A percentile compares a stretch with the other conserved stretches of the same genome.
These are phyloP conservation scores for Phytophthora hibernalis DNA, from an alignment of 352 stramenopile genomes.

Conservation along the genomic window DNA sequence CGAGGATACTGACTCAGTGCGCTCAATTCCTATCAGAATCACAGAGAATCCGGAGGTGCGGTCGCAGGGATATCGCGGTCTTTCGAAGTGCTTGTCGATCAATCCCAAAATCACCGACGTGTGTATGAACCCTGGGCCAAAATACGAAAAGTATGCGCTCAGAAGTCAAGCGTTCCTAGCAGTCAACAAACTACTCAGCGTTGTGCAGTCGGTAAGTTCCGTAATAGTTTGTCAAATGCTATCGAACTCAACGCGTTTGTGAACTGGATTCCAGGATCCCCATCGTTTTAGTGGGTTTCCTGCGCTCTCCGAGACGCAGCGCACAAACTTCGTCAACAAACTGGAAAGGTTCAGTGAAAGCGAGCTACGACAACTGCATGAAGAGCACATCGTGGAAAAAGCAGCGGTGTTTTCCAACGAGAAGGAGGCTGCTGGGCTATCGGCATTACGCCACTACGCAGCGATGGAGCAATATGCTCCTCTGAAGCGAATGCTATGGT, in stretches of 20 bases:
- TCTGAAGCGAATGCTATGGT: conserved; percentile 70
- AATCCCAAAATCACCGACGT: conserved; percentile 53
- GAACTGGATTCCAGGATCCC: conserved; percentile 12
- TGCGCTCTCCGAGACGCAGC: conserved; percentile 47
- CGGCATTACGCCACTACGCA: conserved; percentile 62
- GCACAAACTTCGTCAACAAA: conserved; percentile 79
- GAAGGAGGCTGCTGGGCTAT: conserved; percentile 44
- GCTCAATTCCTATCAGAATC: conserved; percentile 26
- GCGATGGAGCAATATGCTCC: conserved; percentile 54
- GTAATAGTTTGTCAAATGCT: background rate
- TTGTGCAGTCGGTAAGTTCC: conserved; percentile 35
- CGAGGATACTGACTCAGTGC: no score
- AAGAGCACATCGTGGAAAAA: conserved; percentile 50
- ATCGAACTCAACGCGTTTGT: background rate
- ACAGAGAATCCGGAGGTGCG: conserved; percentile 51
- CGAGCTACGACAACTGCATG: conserved; percentile 55
- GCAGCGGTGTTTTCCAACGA: conserved; percentile 20
- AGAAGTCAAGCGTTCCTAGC: conserved; percentile 41
- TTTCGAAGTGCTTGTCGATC: conserved; percentile 50
- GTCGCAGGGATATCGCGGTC: conserved; percentile 48
- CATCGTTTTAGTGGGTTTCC: conserved; percentile 46
- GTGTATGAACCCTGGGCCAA: conserved; percentile 34
- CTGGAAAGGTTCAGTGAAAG: conserved; percentile 60
- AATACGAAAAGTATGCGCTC: conserved; percentile 40
- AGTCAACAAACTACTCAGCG: conserved; percentile 51